A percentile compares a stretch with the other conserved stretches of the same genome.
Evolutionary conservation across 345 rosid species (phyloP).

Genomic region (Garcia nutans): DNA sequence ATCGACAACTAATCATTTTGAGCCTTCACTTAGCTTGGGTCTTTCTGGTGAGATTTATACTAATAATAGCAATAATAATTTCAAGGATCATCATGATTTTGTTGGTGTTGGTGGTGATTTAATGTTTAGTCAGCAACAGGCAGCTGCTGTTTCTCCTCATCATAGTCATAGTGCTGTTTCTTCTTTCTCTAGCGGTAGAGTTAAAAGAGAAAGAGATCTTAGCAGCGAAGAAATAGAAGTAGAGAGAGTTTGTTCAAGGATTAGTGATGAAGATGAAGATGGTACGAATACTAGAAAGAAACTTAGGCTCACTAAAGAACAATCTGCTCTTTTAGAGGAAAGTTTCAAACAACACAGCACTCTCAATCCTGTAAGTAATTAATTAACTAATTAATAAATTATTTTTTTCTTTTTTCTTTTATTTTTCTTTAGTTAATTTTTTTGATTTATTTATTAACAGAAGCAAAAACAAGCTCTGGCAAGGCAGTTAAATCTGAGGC

Average conservation of each 20-base stretch:
- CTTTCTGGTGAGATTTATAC: not conserved
- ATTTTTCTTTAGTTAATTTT: not conserved
- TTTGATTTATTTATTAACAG: slow-evolving; percentile 31
- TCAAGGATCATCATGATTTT: slow-evolving; percentile 11
- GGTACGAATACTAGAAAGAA: slow-evolving; percentile 63
- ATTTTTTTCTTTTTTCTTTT: not conserved
- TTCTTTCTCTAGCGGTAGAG: slow-evolving; percentile 31
- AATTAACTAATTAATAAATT: not conserved
- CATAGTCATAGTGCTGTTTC: slow-evolving; percentile 23
- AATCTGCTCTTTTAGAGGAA: slow-evolving; percentile 49
- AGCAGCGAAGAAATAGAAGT: slow-evolving; percentile 35
- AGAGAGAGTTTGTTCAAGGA: slow-evolving; percentile 28
- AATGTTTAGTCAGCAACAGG: slow-evolving; percentile 39
- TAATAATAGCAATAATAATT: slow-evolving; percentile 9
- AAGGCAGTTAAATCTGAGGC: slow-evolving; percentile 79
- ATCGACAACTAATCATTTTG: not conserved
- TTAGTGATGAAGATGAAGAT: slow-evolving; percentile 35
- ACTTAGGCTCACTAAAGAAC: slow-evolving; percentile 53
- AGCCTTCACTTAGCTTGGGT: slow-evolving; percentile 29
- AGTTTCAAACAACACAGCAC: slow-evolving; percentile 51
- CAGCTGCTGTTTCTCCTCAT: slow-evolving; percentile 48
- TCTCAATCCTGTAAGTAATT: slow-evolving; percentile 52
- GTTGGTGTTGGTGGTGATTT: slow-evolving; percentile 16
- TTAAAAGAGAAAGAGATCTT: slow-evolving; percentile 49
- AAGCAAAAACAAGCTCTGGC: slow-evolving; percentile 63